Evolutionary conservation across 768 basidiomycete genomes (phyloP).

Genomic region (Leccinum arenicola): DNA sequence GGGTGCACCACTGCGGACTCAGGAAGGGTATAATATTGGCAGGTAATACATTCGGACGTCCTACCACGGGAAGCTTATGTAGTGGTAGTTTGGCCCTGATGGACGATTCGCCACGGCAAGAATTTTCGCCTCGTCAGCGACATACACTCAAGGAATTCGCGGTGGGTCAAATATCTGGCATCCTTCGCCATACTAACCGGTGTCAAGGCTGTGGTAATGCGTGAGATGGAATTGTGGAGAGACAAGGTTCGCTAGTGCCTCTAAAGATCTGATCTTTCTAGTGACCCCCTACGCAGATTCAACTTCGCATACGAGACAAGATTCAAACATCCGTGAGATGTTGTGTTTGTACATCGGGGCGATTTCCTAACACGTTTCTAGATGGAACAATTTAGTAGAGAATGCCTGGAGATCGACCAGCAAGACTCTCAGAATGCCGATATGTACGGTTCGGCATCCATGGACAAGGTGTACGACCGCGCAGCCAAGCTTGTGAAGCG

Average conservation of each 20-base stretch:
- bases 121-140: constrained; percentile 85
- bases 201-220: constrained; percentile 74
- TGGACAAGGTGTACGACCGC: constrained; percentile 90
- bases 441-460: constrained; percentile 39
- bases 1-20: constrained; percentile 83
- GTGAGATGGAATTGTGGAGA: constrained; percentile 94
- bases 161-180: constrained; percentile 26
- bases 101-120: constrained; percentile 76
- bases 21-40: constrained; percentile 89
- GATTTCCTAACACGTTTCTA: constrained; percentile 25
- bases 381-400: constrained; percentile 96
- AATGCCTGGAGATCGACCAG: constrained; percentile 87
- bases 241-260: constrained; percentile 61
- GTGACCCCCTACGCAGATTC: constrained; percentile 51
- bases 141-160: constrained; percentile 96
- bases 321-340: constrained; percentile 80
- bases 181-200: constrained; percentile 4
- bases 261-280: neutral
- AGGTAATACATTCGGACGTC: constrained; percentile 44
- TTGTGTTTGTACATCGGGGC: neutral
- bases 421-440: constrained; percentile 29
- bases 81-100: constrained; percentile 68
- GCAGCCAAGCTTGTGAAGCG: constrained; percentile 86
- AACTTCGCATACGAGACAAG: constrained; percentile 83
- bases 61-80: constrained; percentile 3